Evolutionary conservation across 441 rosid species (phyloP).

Genomic region (Omphalea diandra): DNA sequence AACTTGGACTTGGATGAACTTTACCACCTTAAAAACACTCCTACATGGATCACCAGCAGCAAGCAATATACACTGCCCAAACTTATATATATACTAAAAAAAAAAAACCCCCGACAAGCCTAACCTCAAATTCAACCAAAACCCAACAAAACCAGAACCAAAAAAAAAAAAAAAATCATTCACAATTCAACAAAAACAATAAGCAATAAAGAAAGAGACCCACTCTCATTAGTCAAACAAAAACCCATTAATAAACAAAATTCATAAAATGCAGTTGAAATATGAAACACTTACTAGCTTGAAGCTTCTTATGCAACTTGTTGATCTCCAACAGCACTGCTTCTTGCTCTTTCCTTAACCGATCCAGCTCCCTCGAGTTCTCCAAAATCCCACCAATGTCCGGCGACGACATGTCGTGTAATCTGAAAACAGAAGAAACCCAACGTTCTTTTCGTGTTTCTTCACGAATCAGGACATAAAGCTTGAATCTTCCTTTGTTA

Average conservation of each 20-base stretch:
- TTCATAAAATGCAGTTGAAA: not conserved
- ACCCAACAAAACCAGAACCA: conserved; percentile 14
- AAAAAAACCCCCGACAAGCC: conserved; percentile 12
- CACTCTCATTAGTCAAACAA: conserved; percentile 12
- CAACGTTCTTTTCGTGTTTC: not conserved
- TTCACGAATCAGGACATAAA: not conserved
- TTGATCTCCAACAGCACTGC: conserved; percentile 74
- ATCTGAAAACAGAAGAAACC: not conserved
- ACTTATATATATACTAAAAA: not conserved
- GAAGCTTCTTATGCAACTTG: conserved; percentile 91
- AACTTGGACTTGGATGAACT: not conserved
- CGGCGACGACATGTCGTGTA: conserved; percentile 53
- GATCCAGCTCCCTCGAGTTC: conserved; percentile 78
- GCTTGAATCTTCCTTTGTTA: not conserved
- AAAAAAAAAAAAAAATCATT: no score
- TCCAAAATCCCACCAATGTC: conserved; percentile 68
- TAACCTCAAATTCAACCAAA: conserved; percentile 15
- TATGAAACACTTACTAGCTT: conserved; percentile 43
- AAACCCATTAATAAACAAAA: conserved; percentile 29
- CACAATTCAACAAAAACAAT: not conserved
- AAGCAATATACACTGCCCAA: not conserved
- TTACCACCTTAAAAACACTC: not conserved
- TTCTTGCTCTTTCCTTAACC: conserved; percentile 80
- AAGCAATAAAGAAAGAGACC: not conserved
- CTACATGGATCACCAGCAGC: not conserved